These are phyloP conservation scores for Neurospora crassa DNA, from an alignment of 2,329 filamentous ascomycete genomes.

Conservation along the genomic window DNA sequence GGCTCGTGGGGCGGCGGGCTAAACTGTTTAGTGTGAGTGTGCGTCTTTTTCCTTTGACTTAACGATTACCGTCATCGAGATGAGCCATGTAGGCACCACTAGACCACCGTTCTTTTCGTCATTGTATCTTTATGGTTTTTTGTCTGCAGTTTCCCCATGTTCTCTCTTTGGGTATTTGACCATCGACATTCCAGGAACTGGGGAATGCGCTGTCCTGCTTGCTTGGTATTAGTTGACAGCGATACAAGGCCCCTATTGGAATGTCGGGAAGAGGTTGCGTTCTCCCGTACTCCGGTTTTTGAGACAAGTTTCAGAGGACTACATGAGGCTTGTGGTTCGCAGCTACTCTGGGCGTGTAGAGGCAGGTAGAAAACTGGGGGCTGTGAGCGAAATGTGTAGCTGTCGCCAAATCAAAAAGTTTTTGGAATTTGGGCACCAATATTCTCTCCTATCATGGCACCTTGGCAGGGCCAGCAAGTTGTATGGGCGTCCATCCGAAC, in stretches of 20 bases:
- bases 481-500: neutral
- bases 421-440: neutral
- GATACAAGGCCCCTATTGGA: neutral
- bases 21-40: neutral
- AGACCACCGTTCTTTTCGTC: no score
- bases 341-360: neutral
- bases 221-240: neutral
- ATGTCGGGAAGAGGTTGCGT: neutral
- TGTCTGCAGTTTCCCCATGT: neutral
- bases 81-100: neutral
- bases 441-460: neutral
- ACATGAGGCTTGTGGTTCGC: neutral
- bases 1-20: neutral
- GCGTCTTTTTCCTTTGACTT: neutral
- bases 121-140: neutral
- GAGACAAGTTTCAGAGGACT: neutral
- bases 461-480: neutral
- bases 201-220: neutral
- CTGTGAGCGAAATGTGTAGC: neutral
- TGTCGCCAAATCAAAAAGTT: neutral
- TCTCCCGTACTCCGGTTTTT: neutral
- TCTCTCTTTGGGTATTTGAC: neutral
- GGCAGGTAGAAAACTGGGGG: neutral
- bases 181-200: neutral
- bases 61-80: neutral